These are phyloP conservation scores for Diversispora eburnea DNA, from an alignment of 192 early-diverging fungal genomes.

Conservation along the genomic window DNA sequence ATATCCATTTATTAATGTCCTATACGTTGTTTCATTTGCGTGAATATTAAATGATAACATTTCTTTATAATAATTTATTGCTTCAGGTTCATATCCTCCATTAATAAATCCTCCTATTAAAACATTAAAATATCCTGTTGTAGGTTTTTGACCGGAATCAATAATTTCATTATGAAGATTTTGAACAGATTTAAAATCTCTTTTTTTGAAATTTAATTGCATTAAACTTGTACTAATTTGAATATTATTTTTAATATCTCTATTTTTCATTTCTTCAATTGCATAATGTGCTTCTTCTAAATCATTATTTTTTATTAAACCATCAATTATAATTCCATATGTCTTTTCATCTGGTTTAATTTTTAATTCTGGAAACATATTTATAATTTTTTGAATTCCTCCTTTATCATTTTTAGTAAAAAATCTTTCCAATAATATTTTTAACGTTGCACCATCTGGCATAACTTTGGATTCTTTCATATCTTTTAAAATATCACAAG, in stretches of 20 bases:
- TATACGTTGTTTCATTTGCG: too few relatives aligned
- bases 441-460: background rate
- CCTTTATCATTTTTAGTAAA: background rate
- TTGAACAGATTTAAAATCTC: too few relatives aligned
- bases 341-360: background rate
- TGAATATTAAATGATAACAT: too few relatives aligned
- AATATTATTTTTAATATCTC: background rate
- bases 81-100: too few relatives aligned
- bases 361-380: background rate
- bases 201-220: too few relatives aligned
- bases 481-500: slow-evolving; percentile 1
- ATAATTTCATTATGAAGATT: too few relatives aligned
- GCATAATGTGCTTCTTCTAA: background rate
- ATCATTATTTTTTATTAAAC: slow-evolving; percentile 16
- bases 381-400: background rate
- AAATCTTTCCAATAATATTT: slow-evolving; percentile 5
- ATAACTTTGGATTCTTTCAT: background rate
- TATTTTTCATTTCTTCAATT: slow-evolving; percentile 16
- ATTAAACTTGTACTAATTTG: background rate
- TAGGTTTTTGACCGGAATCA: too few relatives aligned
- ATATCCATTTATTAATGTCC: too few relatives aligned
- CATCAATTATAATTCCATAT: slow-evolving; percentile 21
- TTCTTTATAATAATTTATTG: too few relatives aligned
- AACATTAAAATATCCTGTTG: too few relatives aligned
- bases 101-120: too few relatives aligned